Base-by-base conservation (phyloP, 148 eudicot genomes). In the Rhododendron henanense region DNA sequence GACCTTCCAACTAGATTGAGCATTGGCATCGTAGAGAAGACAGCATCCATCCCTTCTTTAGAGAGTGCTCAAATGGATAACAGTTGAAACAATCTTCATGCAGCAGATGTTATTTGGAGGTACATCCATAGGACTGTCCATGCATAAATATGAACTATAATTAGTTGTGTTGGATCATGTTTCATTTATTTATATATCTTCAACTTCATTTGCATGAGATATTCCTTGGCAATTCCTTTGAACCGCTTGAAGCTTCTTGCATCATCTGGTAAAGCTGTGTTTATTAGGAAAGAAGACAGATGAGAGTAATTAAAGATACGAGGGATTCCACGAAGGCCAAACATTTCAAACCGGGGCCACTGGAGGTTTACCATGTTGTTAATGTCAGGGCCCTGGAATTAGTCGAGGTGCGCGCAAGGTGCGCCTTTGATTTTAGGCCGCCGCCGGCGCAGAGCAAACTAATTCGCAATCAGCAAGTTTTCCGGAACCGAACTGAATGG, bases 11-110 rank as follows among this genome's bases (percentile, higher is more conserved):
- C 87, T n/a, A 90, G 79, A 16, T 76, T 83, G 51, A 78, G 83
- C 28, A 23, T 80, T 55, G 87, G 84, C 23, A 73, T 63, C n/a
- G 81, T 50, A 2, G 86, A 83, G 25, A 91, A 88, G 67, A 41
- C 61, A 45, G 81, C 78, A 76, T 55, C 25, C 8, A 11, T 84
- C 79, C 83, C 77, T 86, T 80, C 79, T 86, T 80, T 59, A 19
- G 88, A 87, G 84, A 71, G 35, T 35, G 57, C 61, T 18, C 83
- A 74, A 48, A 90, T 81, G 28, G 93, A 91, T 83, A 90, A 82
- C 87, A 83, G 86, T 69, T 88, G 48, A 88, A 41, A 45, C 67
- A 10, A 59, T 79, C 14, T 67, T 59, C 59, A 9, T 48, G 61
- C 79, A 18, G 79, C 71, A 61, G 50, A 19, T 78, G 11, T 33